These are phyloP conservation scores for Amphichorda felina DNA, from an alignment of 2,329 filamentous ascomycete genomes.

Conservation along the genomic window DNA sequence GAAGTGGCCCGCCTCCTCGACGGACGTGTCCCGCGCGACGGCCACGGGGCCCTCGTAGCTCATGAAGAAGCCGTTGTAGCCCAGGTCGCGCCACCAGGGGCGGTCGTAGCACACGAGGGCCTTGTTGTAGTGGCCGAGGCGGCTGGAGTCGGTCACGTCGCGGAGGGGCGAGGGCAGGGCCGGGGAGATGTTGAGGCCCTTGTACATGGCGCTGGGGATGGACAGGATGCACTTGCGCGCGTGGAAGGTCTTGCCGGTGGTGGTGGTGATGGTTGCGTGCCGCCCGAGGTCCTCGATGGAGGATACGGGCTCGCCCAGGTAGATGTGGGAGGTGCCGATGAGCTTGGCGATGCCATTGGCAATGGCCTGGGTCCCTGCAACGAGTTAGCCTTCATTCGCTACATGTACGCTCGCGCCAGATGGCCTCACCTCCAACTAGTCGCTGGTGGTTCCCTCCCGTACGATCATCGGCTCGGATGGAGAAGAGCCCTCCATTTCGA, in stretches of 20 bases:
- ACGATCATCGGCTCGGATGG: slow-evolving; percentile 20
- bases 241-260: slow-evolving; percentile 11
- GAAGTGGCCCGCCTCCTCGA: slow-evolving; percentile 14
- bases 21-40: slow-evolving; percentile 26
- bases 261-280: slow-evolving; percentile 9
- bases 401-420: no score
- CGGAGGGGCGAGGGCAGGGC: slow-evolving; percentile 23
- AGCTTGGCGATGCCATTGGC: slow-evolving; percentile 13
- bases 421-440: slow-evolving; percentile 11
- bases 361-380: slow-evolving; percentile 12
- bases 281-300: slow-evolving; percentile 10
- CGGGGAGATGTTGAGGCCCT: slow-evolving; percentile 32
- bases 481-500: slow-evolving; percentile 17
- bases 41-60: slow-evolving; percentile 25
- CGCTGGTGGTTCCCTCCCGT: slow-evolving; percentile 22
- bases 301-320: slow-evolving; percentile 9
- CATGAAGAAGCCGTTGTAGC: slow-evolving; percentile 23
- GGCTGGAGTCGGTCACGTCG: slow-evolving; percentile 19
- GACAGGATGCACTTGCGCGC: slow-evolving; percentile 31
- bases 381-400: no score
- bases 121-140: slow-evolving; percentile 33
- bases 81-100: slow-evolving; percentile 22
- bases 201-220: slow-evolving; percentile 33
- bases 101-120: slow-evolving; percentile 16
- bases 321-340: slow-evolving; percentile 8